Conservation (phyloP, 495 filamentous ascomycete species). For the Podospora tetraspora region DNA sequence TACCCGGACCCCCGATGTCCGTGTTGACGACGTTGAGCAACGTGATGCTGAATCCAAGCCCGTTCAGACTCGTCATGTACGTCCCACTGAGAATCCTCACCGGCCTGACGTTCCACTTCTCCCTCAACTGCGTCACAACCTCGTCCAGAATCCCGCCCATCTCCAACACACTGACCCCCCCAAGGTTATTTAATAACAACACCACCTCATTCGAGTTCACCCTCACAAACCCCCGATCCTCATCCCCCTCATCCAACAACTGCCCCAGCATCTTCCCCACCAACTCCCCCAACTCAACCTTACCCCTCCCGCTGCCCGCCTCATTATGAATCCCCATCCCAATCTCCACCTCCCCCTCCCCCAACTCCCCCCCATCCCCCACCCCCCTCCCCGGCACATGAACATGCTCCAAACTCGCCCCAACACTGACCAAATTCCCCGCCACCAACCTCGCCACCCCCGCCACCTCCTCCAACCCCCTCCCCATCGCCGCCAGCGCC, state of each 20-base stretch:
- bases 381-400: slow-evolving; percentile 76
- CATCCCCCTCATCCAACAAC: slow-evolving; percentile 70
- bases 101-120: slow-evolving; percentile 65
- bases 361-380: slow-evolving; percentile 46
- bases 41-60: slow-evolving; percentile 84
- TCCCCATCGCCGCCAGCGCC: slow-evolving; percentile 72
- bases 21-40: slow-evolving; percentile 77
- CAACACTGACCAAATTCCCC: slow-evolving; percentile 77
- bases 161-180: slow-evolving; percentile 85
- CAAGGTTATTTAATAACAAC: slow-evolving; percentile 87
- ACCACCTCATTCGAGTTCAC: slow-evolving; percentile 62
- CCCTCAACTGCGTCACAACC: slow-evolving; percentile 69
- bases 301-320: slow-evolving; percentile 70
- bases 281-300: slow-evolving; percentile 59
- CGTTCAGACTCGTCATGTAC: slow-evolving; percentile 86
- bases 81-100: slow-evolving; percentile 61
- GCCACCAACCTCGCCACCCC: slow-evolving; percentile 66
- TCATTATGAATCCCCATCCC: slow-evolving; percentile 99
- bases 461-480: slow-evolving; percentile 59
- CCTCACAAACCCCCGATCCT: slow-evolving; percentile 74
- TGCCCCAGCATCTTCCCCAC: slow-evolving; percentile 76
- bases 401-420: slow-evolving; percentile 79
- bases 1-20: slow-evolving; percentile 68
- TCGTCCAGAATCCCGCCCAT: slow-evolving; percentile 86
- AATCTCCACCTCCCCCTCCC: slow-evolving; percentile 74